Percentiles rank a stretch among this genome's conserved stretches.
These are phyloP conservation scores for Penicillium daleae DNA, from an alignment of 495 filamentous ascomycete species.

Conservation along the genomic window DNA sequence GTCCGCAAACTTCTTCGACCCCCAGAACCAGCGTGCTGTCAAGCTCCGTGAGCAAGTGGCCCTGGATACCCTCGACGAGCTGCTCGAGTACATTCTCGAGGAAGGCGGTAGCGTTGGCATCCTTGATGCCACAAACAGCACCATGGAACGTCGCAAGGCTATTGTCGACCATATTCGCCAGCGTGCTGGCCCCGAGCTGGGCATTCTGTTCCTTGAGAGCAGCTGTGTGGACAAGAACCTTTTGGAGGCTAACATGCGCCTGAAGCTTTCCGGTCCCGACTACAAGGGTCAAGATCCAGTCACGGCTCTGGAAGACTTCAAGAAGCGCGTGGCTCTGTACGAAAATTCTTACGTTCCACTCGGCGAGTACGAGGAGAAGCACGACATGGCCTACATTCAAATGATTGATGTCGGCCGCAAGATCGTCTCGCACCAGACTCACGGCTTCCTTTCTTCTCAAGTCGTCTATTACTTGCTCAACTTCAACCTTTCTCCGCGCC, in stretches of 20 bases:
- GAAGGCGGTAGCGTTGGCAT: slow-evolving; percentile 93
- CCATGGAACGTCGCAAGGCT: slow-evolving; percentile 77
- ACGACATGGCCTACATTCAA: slow-evolving; percentile 88
- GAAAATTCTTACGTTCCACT: slow-evolving; percentile 90
- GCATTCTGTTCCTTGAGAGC: slow-evolving; percentile 92
- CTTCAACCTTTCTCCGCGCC: slow-evolving; percentile 91
- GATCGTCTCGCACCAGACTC: slow-evolving; percentile 84
- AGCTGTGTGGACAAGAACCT: slow-evolving; percentile 81
- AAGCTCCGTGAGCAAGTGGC: slow-evolving; percentile 89
- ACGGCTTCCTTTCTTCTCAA: slow-evolving; percentile 87
- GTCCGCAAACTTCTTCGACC: slow-evolving; percentile 92
- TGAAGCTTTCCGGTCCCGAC: slow-evolving; percentile 96
- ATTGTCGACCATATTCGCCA: slow-evolving; percentile 82
- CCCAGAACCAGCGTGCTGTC: slow-evolving; percentile 79
- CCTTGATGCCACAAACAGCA: slow-evolving; percentile 96
- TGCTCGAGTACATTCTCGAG: slow-evolving; percentile 83
- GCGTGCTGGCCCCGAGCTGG: slow-evolving; percentile 81
- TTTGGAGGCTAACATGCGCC: slow-evolving; percentile 93
- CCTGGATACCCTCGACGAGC: slow-evolving; percentile 87
- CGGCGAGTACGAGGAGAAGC: slow-evolving; percentile 85
- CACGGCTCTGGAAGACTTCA: slow-evolving; percentile 85
- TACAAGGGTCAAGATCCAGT: slow-evolving; percentile 91
- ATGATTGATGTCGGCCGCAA: slow-evolving; percentile 99
- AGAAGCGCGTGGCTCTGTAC: slow-evolving; percentile 89
- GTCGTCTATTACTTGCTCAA: slow-evolving; percentile 92